phyloP scores from a whole-genome alignment of 75 land plant species.

The Cupressus sempervirens region DNA sequence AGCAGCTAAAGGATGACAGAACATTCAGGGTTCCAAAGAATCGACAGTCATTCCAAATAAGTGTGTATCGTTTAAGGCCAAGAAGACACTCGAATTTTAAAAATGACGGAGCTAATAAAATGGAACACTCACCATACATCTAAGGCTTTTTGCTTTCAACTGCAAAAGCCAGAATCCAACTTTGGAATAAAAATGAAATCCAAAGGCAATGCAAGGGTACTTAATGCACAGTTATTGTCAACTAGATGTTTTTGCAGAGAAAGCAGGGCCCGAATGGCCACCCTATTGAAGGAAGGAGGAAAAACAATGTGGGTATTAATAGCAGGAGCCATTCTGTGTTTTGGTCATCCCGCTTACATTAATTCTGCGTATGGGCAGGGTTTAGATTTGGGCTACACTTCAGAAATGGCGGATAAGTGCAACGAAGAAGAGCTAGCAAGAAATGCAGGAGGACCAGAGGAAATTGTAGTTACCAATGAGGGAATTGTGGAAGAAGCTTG shows the following conservation, averaged over 20 bases:
- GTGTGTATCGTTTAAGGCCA: neutral
- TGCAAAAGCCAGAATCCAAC: neutral
- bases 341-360: neutral
- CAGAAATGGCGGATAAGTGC: constrained; percentile 14
- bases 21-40: too few relatives aligned
- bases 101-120: neutral
- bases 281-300: neutral
- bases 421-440: constrained; percentile 14
- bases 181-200: neutral
- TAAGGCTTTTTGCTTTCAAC: neutral
- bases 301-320: neutral
- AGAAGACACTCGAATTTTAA: neutral
- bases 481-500: constrained; percentile 90
- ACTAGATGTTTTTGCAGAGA: neutral
- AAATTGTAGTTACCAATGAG: constrained; percentile 49
- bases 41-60: neutral
- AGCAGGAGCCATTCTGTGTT: neutral
- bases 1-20: too few relatives aligned
- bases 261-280: neutral
- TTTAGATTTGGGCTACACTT: neutral
- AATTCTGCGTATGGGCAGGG: neutral
- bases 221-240: neutral
- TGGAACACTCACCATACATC: neutral
- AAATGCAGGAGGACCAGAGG: neutral
- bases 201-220: neutral